Percentiles rank a stretch among this genome's conserved stretches.
phyloP scores from a whole-genome alignment of 2,329 filamentous ascomycete genomes.

The Ustilaginoidea virens region DNA sequence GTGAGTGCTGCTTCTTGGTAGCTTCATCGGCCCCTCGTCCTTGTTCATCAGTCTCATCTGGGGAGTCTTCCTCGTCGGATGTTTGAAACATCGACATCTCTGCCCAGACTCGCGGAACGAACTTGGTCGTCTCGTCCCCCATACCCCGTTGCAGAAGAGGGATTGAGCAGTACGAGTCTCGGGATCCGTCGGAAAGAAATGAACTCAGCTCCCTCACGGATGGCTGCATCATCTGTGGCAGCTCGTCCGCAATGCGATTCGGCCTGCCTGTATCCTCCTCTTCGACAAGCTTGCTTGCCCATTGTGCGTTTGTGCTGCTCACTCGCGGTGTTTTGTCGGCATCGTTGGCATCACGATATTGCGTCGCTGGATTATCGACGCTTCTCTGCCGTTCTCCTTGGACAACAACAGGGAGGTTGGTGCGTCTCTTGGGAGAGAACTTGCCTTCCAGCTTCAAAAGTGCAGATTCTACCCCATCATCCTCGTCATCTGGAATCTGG shows the following conservation, averaged over 20 bases:
- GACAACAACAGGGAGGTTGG: conserved; percentile 17
- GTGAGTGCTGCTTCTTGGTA: conserved; percentile 21
- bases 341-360: too few species aligned
- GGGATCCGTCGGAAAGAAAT: conserved; percentile 45
- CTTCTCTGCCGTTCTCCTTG: conserved; percentile 7
- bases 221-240: conserved; percentile 11
- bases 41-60: conserved; percentile 8
- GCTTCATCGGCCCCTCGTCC: conserved; percentile 3
- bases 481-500: conserved; percentile 66
- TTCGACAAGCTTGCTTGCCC: conserved; percentile 4
- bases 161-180: conserved; percentile 61
- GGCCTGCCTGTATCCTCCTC: conserved; percentile 3
- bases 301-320: not conserved
- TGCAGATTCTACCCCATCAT: conserved; percentile 82
- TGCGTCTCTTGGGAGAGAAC: conserved; percentile 40
- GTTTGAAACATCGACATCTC: conserved; percentile 38
- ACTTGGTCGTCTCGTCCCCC: conserved; percentile 31
- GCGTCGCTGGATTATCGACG: too few species aligned
- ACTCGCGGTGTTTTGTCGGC: not conserved
- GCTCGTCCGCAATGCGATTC: conserved; percentile 3
- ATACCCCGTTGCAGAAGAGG: conserved; percentile 59
- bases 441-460: conserved; percentile 83
- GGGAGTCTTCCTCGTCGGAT: conserved; percentile 23
- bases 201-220: conserved; percentile 25
- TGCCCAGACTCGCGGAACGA: conserved; percentile 24